Percentiles rank a stretch among this genome's conserved stretches.
These are phyloP conservation scores for Fusarium irregulare DNA, from an alignment of 2,329 filamentous ascomycete genomes.

Conservation along the genomic window DNA sequence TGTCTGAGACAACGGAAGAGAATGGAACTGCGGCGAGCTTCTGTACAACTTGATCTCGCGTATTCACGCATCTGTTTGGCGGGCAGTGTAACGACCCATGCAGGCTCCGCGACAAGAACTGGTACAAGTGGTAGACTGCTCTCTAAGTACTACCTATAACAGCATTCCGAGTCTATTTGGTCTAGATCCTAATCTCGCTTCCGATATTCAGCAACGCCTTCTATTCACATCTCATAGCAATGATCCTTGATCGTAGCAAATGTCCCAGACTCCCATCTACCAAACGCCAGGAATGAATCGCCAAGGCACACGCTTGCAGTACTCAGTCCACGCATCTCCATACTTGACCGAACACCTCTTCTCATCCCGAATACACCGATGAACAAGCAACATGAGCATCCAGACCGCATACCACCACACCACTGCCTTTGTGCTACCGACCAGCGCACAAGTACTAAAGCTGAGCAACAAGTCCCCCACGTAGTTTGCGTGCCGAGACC, in stretches of 20 bases:
- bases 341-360: constrained; percentile 58
- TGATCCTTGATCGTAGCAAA: background rate
- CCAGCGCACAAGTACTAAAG: constrained; percentile 57
- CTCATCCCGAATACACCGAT: constrained; percentile 60
- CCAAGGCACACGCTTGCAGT: constrained; percentile 56
- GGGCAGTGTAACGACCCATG: background rate
- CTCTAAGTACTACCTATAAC: background rate
- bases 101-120: background rate
- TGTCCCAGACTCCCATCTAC: constrained; percentile 9
- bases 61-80: background rate
- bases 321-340: constrained; percentile 57
- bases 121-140: background rate
- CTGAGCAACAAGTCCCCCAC: constrained; percentile 45
- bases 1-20: background rate
- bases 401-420: constrained; percentile 60
- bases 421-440: constrained; percentile 52
- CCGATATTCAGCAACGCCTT: background rate
- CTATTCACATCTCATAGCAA: background rate
- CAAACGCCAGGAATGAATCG: constrained; percentile 53
- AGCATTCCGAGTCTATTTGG: background rate
- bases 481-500: constrained; percentile 48
- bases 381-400: constrained; percentile 57
- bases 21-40: background rate
- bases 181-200: background rate
- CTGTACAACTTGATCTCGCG: background rate